These are phyloP conservation scores for Tilletia indica DNA, from an alignment of 1,284 basidiomycete genomes.

Conservation along the genomic window DNA sequence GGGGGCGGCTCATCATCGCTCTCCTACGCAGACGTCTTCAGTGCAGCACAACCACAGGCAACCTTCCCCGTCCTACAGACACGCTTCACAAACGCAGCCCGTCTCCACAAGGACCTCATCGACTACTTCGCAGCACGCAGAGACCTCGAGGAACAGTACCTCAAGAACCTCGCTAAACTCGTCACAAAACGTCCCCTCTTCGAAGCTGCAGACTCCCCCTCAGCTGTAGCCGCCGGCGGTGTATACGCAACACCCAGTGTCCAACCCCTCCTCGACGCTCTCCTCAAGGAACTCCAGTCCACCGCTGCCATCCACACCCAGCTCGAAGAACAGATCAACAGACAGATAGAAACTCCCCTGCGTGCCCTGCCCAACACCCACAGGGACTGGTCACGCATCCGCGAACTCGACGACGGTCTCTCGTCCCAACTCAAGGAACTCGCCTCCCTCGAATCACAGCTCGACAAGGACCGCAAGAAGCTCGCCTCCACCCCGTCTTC, in stretches of 20 bases:
- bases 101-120: slow-evolving; percentile 32
- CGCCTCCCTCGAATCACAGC: slow-evolving; percentile 47
- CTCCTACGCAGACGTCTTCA: not conserved
- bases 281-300: slow-evolving; percentile 51
- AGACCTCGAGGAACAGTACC: slow-evolving; percentile 59
- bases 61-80: not conserved
- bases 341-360: slow-evolving; percentile 53
- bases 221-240: not conserved
- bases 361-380: slow-evolving; percentile 38
- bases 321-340: slow-evolving; percentile 44
- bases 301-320: slow-evolving; percentile 46
- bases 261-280: slow-evolving; percentile 50
- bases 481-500: slow-evolving; percentile 30
- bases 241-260: slow-evolving; percentile 41
- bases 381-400: slow-evolving; percentile 45
- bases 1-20: not conserved
- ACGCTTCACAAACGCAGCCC: slow-evolving; percentile 4
- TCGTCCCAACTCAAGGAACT: slow-evolving; percentile 44
- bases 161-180: slow-evolving; percentile 59
- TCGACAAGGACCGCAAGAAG: slow-evolving; percentile 50
- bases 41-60: not conserved
- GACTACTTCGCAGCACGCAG: slow-evolving; percentile 61
- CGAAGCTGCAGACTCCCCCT: slow-evolving; percentile 30
- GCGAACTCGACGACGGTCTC: slow-evolving; percentile 45
- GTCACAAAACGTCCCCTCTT: slow-evolving; percentile 56